Conservation (phyloP, 2,329 filamentous ascomycete genomes). For the Aspergillus intermedius region DNA sequence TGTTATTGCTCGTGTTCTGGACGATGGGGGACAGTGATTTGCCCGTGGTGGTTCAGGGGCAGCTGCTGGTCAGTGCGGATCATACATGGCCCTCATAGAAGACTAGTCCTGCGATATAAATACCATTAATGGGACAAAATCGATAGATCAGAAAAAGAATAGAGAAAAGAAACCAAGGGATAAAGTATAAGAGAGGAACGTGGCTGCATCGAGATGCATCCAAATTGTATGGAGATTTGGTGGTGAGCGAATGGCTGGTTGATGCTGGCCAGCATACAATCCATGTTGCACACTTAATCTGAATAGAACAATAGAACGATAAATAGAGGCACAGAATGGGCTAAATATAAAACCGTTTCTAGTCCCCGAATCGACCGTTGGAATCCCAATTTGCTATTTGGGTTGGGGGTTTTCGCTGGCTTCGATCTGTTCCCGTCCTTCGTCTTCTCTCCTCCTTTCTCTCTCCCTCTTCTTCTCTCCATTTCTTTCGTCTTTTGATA, state of each 20-base stretch:
- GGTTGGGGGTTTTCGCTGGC: too few relatives aligned
- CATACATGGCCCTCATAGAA: too few relatives aligned
- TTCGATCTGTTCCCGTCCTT: background rate
- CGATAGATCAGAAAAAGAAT: background rate
- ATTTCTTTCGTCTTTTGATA: constrained; percentile 2
- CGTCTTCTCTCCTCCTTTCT: constrained; percentile 1
- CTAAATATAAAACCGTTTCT: too few relatives aligned
- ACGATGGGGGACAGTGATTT: background rate
- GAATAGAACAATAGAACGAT: too few relatives aligned
- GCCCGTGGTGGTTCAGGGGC: constrained; percentile 5
- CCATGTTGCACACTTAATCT: too few relatives aligned
- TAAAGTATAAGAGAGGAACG: background rate
- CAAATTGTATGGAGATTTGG: background rate
- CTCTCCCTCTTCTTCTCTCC: constrained; percentile 1
- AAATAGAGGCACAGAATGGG: too few relatives aligned
- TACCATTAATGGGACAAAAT: too few relatives aligned
- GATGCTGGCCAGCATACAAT: constrained; percentile 2
- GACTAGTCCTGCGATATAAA: too few relatives aligned
- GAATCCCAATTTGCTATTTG: too few relatives aligned
- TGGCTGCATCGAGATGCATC: background rate
- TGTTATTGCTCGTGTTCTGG: background rate
- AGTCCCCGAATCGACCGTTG: too few relatives aligned
- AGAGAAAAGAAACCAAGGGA: background rate
- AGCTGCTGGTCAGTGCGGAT: background rate
- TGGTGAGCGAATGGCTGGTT: background rate